Percentiles rank a stretch among this genome's conserved stretches.
Conservation (phyloP, 306 rosid genomes). For the Trichosanthes cucumerina region DNA sequence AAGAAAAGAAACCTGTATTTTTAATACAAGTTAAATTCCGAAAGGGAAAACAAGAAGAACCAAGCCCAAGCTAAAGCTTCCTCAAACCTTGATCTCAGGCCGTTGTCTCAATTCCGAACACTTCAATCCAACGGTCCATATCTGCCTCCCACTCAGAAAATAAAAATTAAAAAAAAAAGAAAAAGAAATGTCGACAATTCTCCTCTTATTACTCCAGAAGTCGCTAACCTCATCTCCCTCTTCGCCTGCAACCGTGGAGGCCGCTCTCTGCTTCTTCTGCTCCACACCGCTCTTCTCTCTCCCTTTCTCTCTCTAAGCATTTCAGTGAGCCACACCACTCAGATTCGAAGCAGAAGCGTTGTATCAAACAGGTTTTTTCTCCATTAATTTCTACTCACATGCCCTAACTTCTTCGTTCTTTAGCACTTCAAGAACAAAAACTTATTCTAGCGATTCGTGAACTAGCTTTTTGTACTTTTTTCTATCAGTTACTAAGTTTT, state of each 20-base stretch:
- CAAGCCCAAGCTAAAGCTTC: not conserved
- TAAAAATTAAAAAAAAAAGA: not conserved
- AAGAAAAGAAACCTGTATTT: not conserved
- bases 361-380: not conserved
- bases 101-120: not conserved
- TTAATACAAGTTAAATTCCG: not conserved
- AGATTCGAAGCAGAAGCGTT: not conserved
- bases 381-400: not conserved
- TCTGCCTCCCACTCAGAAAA: not conserved
- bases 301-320: not conserved
- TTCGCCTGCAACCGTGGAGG: constrained; percentile 8
- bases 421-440: not conserved
- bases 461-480: not conserved
- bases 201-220: not conserved
- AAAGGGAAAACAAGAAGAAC: not conserved
- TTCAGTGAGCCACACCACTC: not conserved
- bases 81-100: not conserved
- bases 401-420: constrained; percentile 5
- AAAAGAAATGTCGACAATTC: constrained; percentile 6
- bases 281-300: not conserved
- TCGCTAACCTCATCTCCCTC: constrained; percentile 8
- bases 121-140: not conserved
- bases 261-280: not conserved
- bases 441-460: not conserved
- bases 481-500: not conserved